A percentile compares a stretch with the other conserved stretches of the same genome.
Conservation (phyloP, 2,329 filamentous ascomycete species). For the Pestalotiopsis sp. region DNA sequence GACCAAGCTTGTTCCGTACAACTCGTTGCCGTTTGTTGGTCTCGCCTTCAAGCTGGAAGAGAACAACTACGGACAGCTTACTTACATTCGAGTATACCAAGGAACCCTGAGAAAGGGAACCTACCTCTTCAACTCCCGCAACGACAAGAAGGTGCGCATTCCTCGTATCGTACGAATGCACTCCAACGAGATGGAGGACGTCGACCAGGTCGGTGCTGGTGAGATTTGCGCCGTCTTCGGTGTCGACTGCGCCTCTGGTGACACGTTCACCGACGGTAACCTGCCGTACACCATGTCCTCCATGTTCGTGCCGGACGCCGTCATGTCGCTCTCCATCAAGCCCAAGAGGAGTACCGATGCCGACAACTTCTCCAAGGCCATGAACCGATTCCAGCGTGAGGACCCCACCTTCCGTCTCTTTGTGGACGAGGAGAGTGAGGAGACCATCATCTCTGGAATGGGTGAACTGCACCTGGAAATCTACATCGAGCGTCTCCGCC, state of each 20-base stretch:
- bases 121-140: slow-evolving; percentile 91
- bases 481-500: slow-evolving; percentile 94
- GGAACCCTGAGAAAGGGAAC: slow-evolving; percentile 85
- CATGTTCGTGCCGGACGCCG: slow-evolving; percentile 97
- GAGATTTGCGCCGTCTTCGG: slow-evolving; percentile 99
- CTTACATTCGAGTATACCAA: slow-evolving; percentile 98
- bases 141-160: slow-evolving; percentile 93
- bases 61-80: slow-evolving; percentile 97
- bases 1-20: slow-evolving; percentile 90
- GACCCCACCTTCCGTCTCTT: slow-evolving; percentile 96
- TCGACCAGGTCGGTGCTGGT: slow-evolving; percentile 87
- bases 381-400: slow-evolving; percentile 97
- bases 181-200: slow-evolving; percentile 99
- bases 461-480: slow-evolving; percentile 96
- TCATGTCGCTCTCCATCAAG: slow-evolving; percentile 97
- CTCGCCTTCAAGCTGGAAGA: slow-evolving; percentile 99
- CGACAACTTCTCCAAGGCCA: slow-evolving; percentile 96
- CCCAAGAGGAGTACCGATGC: slow-evolving; percentile 92
- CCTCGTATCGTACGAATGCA: slow-evolving; percentile 99
- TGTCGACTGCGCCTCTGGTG: slow-evolving; percentile 95
- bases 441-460: slow-evolving; percentile 99
- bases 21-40: slow-evolving; percentile 90
- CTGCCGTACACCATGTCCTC: slow-evolving; percentile 95
- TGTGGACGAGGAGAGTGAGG: slow-evolving; percentile 88
- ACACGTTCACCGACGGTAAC: slow-evolving; percentile 94